Base-by-base conservation (phyloP, 1,139 yeast genomes). In the Wickerhamiella infanticola region DNA sequence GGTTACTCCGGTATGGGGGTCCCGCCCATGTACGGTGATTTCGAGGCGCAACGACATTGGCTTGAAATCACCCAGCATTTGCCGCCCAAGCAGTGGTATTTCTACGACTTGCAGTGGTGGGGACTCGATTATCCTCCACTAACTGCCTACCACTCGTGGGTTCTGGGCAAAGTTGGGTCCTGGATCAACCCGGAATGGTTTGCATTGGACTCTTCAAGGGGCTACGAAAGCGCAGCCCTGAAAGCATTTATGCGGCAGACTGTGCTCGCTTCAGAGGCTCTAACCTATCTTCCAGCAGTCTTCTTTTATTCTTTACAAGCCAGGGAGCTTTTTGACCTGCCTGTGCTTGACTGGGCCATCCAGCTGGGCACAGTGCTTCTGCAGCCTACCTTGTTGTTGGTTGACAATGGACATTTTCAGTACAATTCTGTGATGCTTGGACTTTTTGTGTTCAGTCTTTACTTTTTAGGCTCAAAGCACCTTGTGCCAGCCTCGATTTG, bases 21-120 rank as follows among this genome's bases (percentile, higher is more conserved):
- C 3, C 76, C 80, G 11, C 97, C 97, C 5, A 74, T 84, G 74
- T 78, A 69, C 66, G 98, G 98, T 3, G 98, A 90, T 61, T 90
- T 90, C 59, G 99, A 93, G 63, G 97, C 98, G 0, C 98, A 93
- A 62, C 72, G 98, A 53, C 98, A 90, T 61, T 90, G 98, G 98
- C 74, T 90, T 76, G 98, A 93, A 61, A 68, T 90, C 48, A 88
- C 98, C 0, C 76, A 71, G 40, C 75, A 79, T 53, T 61, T 88
- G 45, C 94, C 95, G 0, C 63, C 84, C 2, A 63, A 67, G 1
- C 58, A 81, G 51, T 93, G 98, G 98, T 90, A 90, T 60, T 82
- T 73, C 64, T 85, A 78, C 61, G 96, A 90, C 59, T 68, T 85
- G 43, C 77, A 79, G 54, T 86, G 90, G 66, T 90, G 98, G 98